phyloP scores from a whole-genome alignment of 306 rosid genomes.

The Vigna trinervia region DNA sequence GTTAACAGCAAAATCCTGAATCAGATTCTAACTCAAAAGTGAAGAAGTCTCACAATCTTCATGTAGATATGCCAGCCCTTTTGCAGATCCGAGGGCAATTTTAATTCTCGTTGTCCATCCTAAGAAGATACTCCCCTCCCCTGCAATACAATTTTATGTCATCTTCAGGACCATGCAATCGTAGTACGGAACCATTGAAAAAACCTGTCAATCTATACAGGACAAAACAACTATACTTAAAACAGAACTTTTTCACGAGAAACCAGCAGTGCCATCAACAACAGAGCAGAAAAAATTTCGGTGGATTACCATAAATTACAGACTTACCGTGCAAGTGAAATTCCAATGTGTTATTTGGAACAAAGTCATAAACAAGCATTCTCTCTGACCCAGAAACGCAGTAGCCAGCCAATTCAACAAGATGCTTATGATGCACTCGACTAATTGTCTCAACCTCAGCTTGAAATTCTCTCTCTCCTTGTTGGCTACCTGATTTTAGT shows the following conservation, averaged over 20 bases:
- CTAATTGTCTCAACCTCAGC: slow-evolving; percentile 65
- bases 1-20: neutral
- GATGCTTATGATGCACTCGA: slow-evolving; percentile 66
- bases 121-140: slow-evolving; percentile 45
- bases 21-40: neutral
- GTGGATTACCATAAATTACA: neutral
- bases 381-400: slow-evolving; percentile 51
- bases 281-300: too few relatives aligned
- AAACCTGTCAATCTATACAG: slow-evolving; percentile 8
- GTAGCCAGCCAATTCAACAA: slow-evolving; percentile 60
- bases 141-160: slow-evolving; percentile 44
- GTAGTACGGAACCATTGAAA: neutral
- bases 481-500: slow-evolving; percentile 55
- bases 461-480: slow-evolving; percentile 64
- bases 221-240: neutral
- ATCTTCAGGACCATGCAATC: slow-evolving; percentile 28
- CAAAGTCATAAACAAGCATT: slow-evolving; percentile 61
- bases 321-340: slow-evolving; percentile 63
- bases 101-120: slow-evolving; percentile 57
- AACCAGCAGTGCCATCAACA: neutral
- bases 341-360: slow-evolving; percentile 63
- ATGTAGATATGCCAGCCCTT: slow-evolving; percentile 68
- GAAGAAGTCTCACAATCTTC: slow-evolving; percentile 58
- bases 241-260: neutral
- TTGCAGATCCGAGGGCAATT: slow-evolving; percentile 62